phyloP scores from a whole-genome alignment of 345 rosid species.

The Triadica sebifera region DNA sequence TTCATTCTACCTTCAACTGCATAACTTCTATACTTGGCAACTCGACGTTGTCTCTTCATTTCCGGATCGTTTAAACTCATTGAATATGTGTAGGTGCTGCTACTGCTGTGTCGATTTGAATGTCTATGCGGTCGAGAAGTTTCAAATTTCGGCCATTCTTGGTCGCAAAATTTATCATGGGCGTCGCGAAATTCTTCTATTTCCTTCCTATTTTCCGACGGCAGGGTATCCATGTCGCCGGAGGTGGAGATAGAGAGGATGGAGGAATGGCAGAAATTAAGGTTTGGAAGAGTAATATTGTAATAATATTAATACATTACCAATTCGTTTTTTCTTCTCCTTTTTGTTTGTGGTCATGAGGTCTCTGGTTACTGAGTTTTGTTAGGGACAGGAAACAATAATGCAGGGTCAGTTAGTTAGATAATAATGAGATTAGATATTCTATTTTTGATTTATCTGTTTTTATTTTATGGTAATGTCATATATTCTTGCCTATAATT shows the following conservation, averaged over 20 bases:
- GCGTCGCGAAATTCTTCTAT: conserved; percentile 18
- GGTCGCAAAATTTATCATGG: neutral
- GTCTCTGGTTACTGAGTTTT: neutral
- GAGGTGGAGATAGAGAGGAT: neutral
- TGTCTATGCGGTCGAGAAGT: too few species aligned
- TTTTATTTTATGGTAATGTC: too few species aligned
- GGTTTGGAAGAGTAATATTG: neutral
- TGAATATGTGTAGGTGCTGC: neutral
- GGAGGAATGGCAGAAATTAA: neutral
- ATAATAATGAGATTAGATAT: neutral
- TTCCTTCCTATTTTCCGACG: conserved; percentile 2
- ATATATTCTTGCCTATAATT: neutral
- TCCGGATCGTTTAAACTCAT: conserved; percentile 28
- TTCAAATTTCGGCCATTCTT: neutral
- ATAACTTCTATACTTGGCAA: conserved; percentile 39
- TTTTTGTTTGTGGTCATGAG: too few species aligned
- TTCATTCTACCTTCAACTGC: conserved; percentile 35
- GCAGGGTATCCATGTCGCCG: neutral
- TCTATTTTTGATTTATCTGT: neutral
- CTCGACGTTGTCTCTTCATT: conserved; percentile 39
- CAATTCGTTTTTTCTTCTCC: too few species aligned
- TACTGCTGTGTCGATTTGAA: too few species aligned
- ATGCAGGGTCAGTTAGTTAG: too few species aligned
- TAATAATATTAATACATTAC: too few species aligned
- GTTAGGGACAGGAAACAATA: neutral